Base-by-base conservation (phyloP, 2,329 filamentous ascomycete species). In the Diaporthe citri region DNA sequence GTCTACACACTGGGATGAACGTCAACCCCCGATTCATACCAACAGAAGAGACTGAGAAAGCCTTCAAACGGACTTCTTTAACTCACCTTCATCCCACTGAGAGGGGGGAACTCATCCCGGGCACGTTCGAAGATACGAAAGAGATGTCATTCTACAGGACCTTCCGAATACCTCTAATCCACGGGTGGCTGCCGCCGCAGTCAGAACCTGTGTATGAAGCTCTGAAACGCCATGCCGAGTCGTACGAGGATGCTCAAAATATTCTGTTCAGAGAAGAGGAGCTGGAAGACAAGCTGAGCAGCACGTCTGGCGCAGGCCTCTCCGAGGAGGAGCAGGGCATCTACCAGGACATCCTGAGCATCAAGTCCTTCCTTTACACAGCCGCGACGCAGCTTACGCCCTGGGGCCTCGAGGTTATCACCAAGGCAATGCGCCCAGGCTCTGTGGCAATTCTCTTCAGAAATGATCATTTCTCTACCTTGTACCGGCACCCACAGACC, bases 1-100 rank as follows among this genome's bases (percentile, higher is more conserved):
- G 95, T 59, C 86, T 99, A 3, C 95, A 98, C 79, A 98, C 96
- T 0, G 97, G 97, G 51, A 98, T 99, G 94, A 99, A 98, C 80
- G 96, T 98, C 74, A 99, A 99, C 78, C 97, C 97, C 3, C 91
- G 94, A 28, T 97, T 98, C 77, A 89, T 97, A 10, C 89, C 94
- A 2, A 88, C 86, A 0, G 81, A 84, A 10, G 86, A 89, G 20
- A 83, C 87, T 28, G 80, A 86, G 41, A 83, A 79, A 72, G 86
- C 87, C 2, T 87, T 88, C 60, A 88, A 87, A 81, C 87, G 85
- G 69, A 90, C 85, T 4, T 89, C 88, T 0, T 84, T 90, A 46
- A 88, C 87, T 1, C 87, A 91, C 77, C 79, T 90, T 2, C 85
- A 89, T 76, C 87, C 88, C 1, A 83, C 85, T 0, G 86, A 89